Evolutionary conservation across 2,329 filamentous ascomycete genomes (phyloP), one percentile per base, ranked within the genome.

Genomic region (Verticillium klebahnii): DNA sequence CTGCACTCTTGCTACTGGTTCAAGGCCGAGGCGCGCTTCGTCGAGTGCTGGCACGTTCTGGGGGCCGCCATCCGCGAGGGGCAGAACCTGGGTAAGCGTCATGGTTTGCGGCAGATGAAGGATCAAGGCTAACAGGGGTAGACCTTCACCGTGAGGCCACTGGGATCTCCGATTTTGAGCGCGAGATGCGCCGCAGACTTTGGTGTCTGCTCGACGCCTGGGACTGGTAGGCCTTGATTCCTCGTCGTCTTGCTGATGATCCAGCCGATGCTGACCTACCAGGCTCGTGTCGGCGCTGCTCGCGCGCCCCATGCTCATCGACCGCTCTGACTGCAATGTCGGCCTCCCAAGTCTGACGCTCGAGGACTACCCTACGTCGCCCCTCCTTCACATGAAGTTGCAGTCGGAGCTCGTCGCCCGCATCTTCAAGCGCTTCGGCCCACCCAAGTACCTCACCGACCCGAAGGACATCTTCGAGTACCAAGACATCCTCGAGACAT

Each of bases 1-100:
- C 62, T 77, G 15, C 74, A 76, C 60, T 76, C 74, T 0, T 75
- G 72, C 62, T 75, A 72, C 60, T 77, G 74, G 74, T 74, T 72
- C 62, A 75, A 75, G 59, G 71, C 73, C 1, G 73, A 76, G 57
- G 72, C 70, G 32, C 71, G 71, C 5, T 76, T 76, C 37, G 65
- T 74, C 12, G 75, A 77, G 62, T 73, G 68, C 61, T 76, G 75
- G 75, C 73, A 76, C 63, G 70, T 74, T 6, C 65, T 77, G 15
- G 71, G 70, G 59, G 62, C 69, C n/a, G 74, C 74, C 9, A 71
- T 77, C 32, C 65, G 72, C 25, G 73, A 75, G 62, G 75, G 75
- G 0, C 74, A 75, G 40, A 73, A 74, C 56, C 60, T 77, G 15
- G 71, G 74, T 73, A n/a, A 65, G 25, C 69, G 62, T 37, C 17